Evolutionary conservation across 345 rosid species (phyloP).

Genomic region (Eutrema yunnanense): DNA sequence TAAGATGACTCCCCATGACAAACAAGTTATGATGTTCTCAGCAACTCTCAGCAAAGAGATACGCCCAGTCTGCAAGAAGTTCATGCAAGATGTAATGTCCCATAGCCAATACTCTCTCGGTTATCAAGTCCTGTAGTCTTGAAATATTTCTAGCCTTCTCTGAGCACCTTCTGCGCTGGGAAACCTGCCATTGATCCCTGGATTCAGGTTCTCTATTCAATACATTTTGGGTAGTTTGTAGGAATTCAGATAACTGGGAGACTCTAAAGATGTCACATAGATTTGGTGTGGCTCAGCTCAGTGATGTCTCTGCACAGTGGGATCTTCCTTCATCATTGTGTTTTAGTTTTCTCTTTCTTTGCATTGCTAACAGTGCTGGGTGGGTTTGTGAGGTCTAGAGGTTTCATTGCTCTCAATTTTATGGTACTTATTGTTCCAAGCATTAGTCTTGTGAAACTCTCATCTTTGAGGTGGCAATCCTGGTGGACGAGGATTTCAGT

Average conservation of each 20-base stretch:
- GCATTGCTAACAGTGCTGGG: neutral
- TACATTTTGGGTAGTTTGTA: neutral
- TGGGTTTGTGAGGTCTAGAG: neutral
- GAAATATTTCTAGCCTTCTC: slow-evolving; percentile 40
- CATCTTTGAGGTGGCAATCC: slow-evolving; percentile 37
- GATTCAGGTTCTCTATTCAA: neutral
- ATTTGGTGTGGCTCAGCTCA: neutral
- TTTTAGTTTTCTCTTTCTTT: neutral
- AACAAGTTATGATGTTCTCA: slow-evolving; percentile 99
- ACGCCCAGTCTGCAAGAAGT: slow-evolving; percentile 99
- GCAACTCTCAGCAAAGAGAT: slow-evolving; percentile 99
- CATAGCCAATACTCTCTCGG: slow-evolving; percentile 53
- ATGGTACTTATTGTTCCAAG: slow-evolving; percentile 1
- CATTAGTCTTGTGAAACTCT: slow-evolving; percentile 18
- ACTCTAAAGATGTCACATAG: neutral
- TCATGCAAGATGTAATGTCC: slow-evolving; percentile 99
- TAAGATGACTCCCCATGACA: slow-evolving; percentile 98
- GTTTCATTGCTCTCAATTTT: neutral
- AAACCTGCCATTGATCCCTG: neutral
- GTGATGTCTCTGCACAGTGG: neutral
- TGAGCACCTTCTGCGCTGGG: neutral
- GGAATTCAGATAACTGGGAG: neutral
- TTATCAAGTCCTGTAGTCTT: slow-evolving; percentile 43
- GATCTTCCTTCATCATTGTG: neutral
- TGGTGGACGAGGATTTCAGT: slow-evolving; percentile 47